These are phyloP conservation scores for Hymenoscyphus albidus DNA, from an alignment of 2,329 filamentous ascomycete genomes.

Conservation along the genomic window DNA sequence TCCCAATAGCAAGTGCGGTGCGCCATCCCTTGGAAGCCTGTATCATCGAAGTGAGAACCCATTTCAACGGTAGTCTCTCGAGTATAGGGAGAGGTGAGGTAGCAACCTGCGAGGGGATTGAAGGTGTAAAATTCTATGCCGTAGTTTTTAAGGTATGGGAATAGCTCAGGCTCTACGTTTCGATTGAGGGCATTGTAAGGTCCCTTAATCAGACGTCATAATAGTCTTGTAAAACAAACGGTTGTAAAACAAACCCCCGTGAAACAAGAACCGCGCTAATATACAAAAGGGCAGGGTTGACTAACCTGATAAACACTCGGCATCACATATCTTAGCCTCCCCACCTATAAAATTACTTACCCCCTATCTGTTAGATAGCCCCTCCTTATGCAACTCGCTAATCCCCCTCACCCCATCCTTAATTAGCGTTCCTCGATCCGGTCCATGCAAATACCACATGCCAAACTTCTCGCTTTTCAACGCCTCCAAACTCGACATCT, in stretches of 20 bases:
- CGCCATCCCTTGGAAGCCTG: constrained; percentile 45
- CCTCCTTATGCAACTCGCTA: constrained; percentile 35
- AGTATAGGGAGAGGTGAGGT: constrained; percentile 47
- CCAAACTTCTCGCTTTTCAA: constrained; percentile 46
- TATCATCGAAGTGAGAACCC: constrained; percentile 35
- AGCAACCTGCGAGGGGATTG: constrained; percentile 53
- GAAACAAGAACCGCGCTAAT: not conserved
- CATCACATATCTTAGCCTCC: constrained; percentile 34
- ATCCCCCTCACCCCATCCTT: constrained; percentile 32
- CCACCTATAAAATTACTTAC: constrained; percentile 56
- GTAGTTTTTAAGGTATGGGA: constrained; percentile 55
- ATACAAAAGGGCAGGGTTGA: not conserved
- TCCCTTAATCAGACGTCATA: constrained; percentile 18
- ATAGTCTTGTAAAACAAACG: too few species aligned
- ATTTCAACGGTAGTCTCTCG: constrained; percentile 40
- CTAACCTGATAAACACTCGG: constrained; percentile 36
- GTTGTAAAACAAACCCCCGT: too few species aligned
- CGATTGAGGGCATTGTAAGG: constrained; percentile 33
- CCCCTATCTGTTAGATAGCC: constrained; percentile 45
- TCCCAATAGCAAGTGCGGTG: constrained; percentile 59
- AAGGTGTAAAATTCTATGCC: constrained; percentile 59
- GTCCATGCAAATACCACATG: constrained; percentile 31
- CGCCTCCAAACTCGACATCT: constrained; percentile 51
- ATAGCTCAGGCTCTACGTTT: constrained; percentile 59
- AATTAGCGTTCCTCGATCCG: constrained; percentile 30